These are phyloP conservation scores for Atkinsonella hypoxylon DNA, from an alignment of 2,329 filamentous ascomycete genomes.

Conservation along the genomic window DNA sequence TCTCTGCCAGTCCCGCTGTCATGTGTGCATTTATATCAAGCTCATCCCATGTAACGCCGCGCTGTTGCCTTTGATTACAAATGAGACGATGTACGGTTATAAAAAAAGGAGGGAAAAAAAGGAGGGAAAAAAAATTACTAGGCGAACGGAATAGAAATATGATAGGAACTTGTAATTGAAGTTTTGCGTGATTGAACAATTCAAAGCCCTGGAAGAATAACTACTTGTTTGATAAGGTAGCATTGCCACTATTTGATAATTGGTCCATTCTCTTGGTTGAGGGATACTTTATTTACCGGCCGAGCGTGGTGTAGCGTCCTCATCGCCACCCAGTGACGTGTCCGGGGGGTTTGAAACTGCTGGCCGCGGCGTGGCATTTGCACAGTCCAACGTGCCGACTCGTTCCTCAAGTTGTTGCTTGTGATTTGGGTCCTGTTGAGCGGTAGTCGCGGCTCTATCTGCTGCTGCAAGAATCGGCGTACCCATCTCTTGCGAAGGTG, in stretches of 20 bases:
- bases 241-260: not conserved
- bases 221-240: not conserved
- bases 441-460: not conserved
- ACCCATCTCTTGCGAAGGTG: slow-evolving; percentile 31
- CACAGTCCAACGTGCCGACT: not conserved
- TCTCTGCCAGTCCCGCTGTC: not conserved
- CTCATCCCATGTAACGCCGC: slow-evolving; percentile 11
- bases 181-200: too few species aligned
- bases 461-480: slow-evolving; percentile 16
- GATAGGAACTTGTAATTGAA: too few species aligned
- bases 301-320: slow-evolving; percentile 31
- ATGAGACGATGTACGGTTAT: slow-evolving; percentile 5
- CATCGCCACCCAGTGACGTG: slow-evolving; percentile 9
- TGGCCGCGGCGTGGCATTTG: slow-evolving; percentile 26
- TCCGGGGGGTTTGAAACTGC: slow-evolving; percentile 4
- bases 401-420: not conserved
- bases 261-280: too few species aligned
- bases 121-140: not conserved
- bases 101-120: slow-evolving; percentile 8
- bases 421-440: slow-evolving; percentile 10
- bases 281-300: slow-evolving; percentile 16
- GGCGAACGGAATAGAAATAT: too few species aligned
- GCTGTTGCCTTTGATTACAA: slow-evolving; percentile 13
- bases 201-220: too few species aligned
- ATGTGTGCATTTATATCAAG: not conserved